phyloP scores from a whole-genome alignment of 371 early-diverging fungal genomes.

The Mucor irregularis region DNA sequence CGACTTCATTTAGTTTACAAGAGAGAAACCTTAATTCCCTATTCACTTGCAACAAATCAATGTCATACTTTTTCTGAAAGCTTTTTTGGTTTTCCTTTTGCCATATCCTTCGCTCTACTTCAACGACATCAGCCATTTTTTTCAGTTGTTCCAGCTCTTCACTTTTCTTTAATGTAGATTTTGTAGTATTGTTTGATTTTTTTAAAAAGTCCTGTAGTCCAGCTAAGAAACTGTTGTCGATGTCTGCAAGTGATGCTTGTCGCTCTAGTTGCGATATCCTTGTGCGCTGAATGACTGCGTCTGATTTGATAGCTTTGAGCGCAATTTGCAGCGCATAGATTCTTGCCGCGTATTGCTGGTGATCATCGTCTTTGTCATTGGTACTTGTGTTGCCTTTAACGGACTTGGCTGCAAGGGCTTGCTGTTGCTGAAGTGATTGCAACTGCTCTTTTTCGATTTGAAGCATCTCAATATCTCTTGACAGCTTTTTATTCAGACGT shows the following conservation, averaged over 20 bases:
- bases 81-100: not conserved
- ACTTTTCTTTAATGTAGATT: too few relatives aligned
- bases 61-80: constrained; percentile 14
- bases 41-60: constrained; percentile 6
- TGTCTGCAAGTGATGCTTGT: not conserved
- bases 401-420: not conserved
- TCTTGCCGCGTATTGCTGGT: not conserved
- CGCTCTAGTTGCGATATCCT: constrained; percentile 18
- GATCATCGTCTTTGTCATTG: not conserved
- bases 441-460: constrained; percentile 1
- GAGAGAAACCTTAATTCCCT: constrained; percentile 20
- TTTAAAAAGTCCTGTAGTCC: constrained; percentile 10
- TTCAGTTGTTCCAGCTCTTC: not conserved
- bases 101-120: constrained; percentile 15
- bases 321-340: constrained; percentile 7
- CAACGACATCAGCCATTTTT: constrained; percentile 11
- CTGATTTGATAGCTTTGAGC: constrained; percentile 12
- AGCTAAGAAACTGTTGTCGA: not conserved
- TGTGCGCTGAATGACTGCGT: constrained; percentile 6
- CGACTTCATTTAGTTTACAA: constrained; percentile 15
- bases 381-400: not conserved
- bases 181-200: not conserved
- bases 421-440: not conserved
- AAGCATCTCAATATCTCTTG: constrained; percentile 3
- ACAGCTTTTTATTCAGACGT: not conserved